Evolutionary conservation across 306 rosid genomes (phyloP), one percentile per base, ranked within the genome.

Genomic region (Elaeagnus macrophylla): DNA sequence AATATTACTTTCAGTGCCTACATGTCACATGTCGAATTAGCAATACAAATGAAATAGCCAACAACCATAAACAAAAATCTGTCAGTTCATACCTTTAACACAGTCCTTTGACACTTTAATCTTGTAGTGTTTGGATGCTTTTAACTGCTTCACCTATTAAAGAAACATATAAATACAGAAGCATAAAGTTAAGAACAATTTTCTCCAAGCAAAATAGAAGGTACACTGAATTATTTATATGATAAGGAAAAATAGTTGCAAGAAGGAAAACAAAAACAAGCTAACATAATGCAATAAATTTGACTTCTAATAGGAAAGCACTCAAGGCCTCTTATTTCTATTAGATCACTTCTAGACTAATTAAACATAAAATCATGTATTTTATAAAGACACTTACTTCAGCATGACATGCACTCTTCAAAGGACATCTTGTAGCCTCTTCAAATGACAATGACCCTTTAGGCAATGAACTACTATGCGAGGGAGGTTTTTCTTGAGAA

Each of bases 61-160:
- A 35, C 78, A 57, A 60, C 56, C 50, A 71, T 25, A 64, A 64
- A 61, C 39, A 44, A 12, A 39, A 70, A 12, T 57, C 62, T 62
- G 16, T 46, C 52, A 54, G 62, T 61, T 48, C 74, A 62, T 77
- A 83, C 97, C 97, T 83, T 66, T 73, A 56, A 20, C 43, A 5
- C 49, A 53, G 67, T 71, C 77, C 69, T 61, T 64, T 37, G 60
- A 36, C 15, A 60, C 57, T 71, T 81, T 85, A 62, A 56, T 62
- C 9, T 17, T 43, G 44, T 44, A 63, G 53, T 67, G 43, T n/a
- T 50, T 73, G 2, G 75, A 54, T 11, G 80, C 46, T 57, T 68
- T 86, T 51, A 75, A 51, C 39, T 25, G 67, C 67, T 59, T 79
- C 53, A 59, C 81, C 90, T 77, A 50, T 52, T 43, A 61, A 70